Base-by-base conservation (phyloP, 1,284 basidiomycete species). In the Trametes pubescens region DNA sequence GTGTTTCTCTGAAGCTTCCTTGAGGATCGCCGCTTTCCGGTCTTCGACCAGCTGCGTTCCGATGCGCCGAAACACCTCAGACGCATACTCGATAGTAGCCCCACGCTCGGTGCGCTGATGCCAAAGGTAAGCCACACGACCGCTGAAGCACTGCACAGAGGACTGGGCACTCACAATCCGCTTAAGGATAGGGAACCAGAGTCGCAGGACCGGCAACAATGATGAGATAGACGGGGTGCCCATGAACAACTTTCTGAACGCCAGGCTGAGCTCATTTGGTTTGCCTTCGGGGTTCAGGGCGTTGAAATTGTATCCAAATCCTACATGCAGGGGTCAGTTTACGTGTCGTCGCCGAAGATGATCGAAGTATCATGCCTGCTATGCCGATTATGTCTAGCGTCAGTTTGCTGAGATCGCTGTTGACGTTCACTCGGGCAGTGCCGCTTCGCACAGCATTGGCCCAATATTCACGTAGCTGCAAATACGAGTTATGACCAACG, bases 291-390 rank as follows among this genome's bases (percentile, higher is more conserved):
- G 56, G 11, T 72, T 69, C 13, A 81, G 70, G 0, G 78, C 67
- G 18, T 81, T 73, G 72, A 89, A 86, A 21, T 81, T 69, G 69
- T 87, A 85, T 70, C 82, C 80, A 74, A 88, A 88, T 0, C 79
- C 78, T 78, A 48, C n/a, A 16, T 14, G 40, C 2, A 43, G 18
- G n/a, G 2, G 26, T 3, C n/a, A 57, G 14, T 22, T 1, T 34
- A 37, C 37, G 24, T 24, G 26, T 34, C 14, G 29, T n/a, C 14
- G 10, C 4, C 2, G n/a, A 6, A 10, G 2, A n/a, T 3, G 29
- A 18, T 8, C 6, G 18, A 21, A 4, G n/a, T 34, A 18, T 37
- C 61, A 24, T 29, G 73, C 82, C 83, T 0, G 83, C 82, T 6
- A 80, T 69, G 6, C 83, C 83, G 59, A 86, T 84, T 29, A 84